phyloP scores from a whole-genome alignment of 352 stramenopile species.

The Phytopythium litorale region DNA sequence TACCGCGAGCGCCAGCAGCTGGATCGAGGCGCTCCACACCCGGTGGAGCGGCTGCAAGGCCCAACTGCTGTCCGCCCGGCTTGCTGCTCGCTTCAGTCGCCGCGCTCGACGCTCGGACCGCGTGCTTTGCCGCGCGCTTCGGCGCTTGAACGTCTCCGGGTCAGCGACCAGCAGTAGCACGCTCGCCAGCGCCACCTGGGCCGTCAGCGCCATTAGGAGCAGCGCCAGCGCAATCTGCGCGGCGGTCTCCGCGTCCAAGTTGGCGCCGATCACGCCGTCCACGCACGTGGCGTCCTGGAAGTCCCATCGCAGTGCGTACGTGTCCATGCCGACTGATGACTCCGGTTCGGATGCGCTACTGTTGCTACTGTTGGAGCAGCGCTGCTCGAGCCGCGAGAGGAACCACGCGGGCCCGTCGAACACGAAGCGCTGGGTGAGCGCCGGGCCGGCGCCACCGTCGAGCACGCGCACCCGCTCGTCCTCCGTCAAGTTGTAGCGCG shows the following conservation, averaged over 20 bases:
- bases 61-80: not conserved
- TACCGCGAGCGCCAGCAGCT: not conserved
- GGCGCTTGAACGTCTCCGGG: not conserved
- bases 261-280: not conserved
- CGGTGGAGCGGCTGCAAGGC: not conserved
- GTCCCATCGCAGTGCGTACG: constrained; percentile 25
- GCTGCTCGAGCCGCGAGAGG: constrained; percentile 28
- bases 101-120: not conserved
- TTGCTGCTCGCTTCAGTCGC: not conserved
- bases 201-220: constrained; percentile 5
- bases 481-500: constrained; percentile 14
- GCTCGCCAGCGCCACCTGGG: constrained; percentile 7
- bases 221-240: not conserved
- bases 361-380: constrained; percentile 12
- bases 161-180: constrained; percentile 8
- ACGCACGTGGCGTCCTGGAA: constrained; percentile 19
- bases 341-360: not conserved
- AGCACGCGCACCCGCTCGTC: constrained; percentile 22
- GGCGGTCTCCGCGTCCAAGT: constrained; percentile 4
- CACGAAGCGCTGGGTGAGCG: constrained; percentile 45
- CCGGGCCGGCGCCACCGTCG: constrained; percentile 32
- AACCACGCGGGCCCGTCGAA: constrained; percentile 44
- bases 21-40: not conserved
- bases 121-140: not conserved
- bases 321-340: constrained; percentile 6